Conservation (phyloP, 2,329 filamentous ascomycete genomes). For the Diaporthe australafricana region DNA sequence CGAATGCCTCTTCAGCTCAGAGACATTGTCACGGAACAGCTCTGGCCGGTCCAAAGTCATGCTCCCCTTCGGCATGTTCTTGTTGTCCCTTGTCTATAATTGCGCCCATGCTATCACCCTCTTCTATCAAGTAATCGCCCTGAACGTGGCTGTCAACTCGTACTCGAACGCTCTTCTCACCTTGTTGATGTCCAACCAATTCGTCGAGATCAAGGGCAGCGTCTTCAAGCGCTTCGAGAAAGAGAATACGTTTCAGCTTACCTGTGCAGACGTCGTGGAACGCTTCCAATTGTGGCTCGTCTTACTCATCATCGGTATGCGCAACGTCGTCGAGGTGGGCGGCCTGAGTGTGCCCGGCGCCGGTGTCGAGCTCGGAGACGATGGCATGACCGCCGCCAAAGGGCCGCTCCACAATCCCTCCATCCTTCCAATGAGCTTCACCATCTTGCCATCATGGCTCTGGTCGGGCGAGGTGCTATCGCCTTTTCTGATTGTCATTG, state of each 20-base stretch:
- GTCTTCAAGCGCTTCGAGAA: conserved; percentile 99
- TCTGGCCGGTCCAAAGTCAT: conserved; percentile 92
- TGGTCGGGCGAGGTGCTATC: conserved; percentile 87
- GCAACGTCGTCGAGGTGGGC: conserved; percentile 96
- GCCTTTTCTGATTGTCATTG: conserved; percentile 92
- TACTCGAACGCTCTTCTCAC: conserved; percentile 97
- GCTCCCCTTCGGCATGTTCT: conserved; percentile 90
- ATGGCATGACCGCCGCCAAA: conserved; percentile 63
- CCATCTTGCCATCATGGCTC: conserved; percentile 83
- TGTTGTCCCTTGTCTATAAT: conserved; percentile 88
- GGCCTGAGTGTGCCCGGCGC: conserved; percentile 76
- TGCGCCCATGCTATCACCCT: conserved; percentile 87
- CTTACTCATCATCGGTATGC: conserved; percentile 93
- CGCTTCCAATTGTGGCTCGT: conserved; percentile 98
- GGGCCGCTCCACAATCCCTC: conserved; percentile 75
- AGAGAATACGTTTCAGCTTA: conserved; percentile 95
- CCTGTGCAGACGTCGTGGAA: conserved; percentile 96
- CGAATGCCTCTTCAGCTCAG: conserved; percentile 93
- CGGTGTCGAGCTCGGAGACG: conserved; percentile 58
- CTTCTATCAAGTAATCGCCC: conserved; percentile 97
- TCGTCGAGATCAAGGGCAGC: conserved; percentile 97
- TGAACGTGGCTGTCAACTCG: conserved; percentile 98
- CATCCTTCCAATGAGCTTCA: conserved; percentile 91
- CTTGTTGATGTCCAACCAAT: conserved; percentile 94
- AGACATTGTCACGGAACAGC: conserved; percentile 88